Conservation (phyloP, 495 filamentous ascomycete species). For the Opeltia flavorubescens region DNA sequence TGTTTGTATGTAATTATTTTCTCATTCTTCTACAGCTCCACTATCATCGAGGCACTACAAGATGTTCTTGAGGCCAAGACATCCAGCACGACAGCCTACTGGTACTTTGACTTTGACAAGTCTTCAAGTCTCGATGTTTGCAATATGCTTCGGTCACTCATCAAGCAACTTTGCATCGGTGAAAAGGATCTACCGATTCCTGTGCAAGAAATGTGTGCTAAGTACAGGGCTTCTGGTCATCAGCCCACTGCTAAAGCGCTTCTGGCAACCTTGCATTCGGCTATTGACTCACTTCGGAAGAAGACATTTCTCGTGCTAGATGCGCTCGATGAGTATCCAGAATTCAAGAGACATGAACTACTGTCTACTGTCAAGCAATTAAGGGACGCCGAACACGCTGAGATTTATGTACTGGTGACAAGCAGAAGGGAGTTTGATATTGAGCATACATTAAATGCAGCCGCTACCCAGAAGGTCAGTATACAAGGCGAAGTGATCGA, state of each 20-base stretch:
- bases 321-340: slow-evolving; percentile 15
- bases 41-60: slow-evolving; percentile 8
- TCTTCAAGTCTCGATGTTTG: not conserved
- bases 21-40: slow-evolving; percentile 1
- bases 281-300: not conserved
- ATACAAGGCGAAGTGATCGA: slow-evolving; percentile 12
- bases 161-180: slow-evolving; percentile 8
- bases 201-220: not conserved
- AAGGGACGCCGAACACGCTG: not conserved
- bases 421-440: slow-evolving; percentile 23
- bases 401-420: slow-evolving; percentile 22
- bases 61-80: not conserved
- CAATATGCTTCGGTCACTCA: slow-evolving; percentile 10
- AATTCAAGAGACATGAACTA: slow-evolving; percentile 7
- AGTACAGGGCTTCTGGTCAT: not conserved
- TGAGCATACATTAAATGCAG: slow-evolving; percentile 14
- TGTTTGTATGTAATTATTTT: not conserved
- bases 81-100: slow-evolving; percentile 8
- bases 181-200: not conserved
- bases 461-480: not conserved
- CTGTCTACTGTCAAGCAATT: slow-evolving; percentile 13
- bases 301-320: slow-evolving; percentile 13
- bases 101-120: slow-evolving; percentile 15
- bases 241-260: not conserved
- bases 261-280: not conserved